Percentiles rank a stretch among this genome's conserved stretches.
These are phyloP conservation scores for Cyclotella kingstonii DNA, from an alignment of 108 stramenopile genomes.

Conservation along the genomic window DNA sequence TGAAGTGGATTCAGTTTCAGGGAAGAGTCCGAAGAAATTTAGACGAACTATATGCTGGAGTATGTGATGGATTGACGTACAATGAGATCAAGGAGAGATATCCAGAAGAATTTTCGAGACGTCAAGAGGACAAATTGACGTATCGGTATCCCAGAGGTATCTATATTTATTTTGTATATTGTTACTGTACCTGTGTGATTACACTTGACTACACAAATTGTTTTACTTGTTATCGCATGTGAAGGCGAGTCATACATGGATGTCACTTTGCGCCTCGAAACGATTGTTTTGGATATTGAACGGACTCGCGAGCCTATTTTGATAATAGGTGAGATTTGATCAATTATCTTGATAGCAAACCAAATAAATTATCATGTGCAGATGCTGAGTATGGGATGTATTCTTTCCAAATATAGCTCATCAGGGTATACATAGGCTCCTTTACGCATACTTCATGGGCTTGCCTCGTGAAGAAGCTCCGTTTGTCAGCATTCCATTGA, in stretches of 20 bases:
- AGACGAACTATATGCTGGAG: slow-evolving; percentile 94
- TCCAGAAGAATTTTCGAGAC: slow-evolving; percentile 92
- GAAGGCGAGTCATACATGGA: slow-evolving; percentile 99
- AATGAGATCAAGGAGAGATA: slow-evolving; percentile 92
- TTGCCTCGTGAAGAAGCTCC: slow-evolving; percentile 93
- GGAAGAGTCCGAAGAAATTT: slow-evolving; percentile 80
- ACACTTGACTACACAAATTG: no score
- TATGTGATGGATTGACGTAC: slow-evolving; percentile 95
- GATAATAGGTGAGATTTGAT: slow-evolving; percentile 71
- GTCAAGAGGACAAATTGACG: slow-evolving; percentile 92
- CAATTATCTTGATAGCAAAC: slow-evolving; percentile 6
- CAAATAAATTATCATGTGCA: not conserved
- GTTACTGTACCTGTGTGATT: no score
- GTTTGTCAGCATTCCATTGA: slow-evolving; percentile 95
- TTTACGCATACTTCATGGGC: slow-evolving; percentile 99
- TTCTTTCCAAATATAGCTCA: slow-evolving; percentile 42
- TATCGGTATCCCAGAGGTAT: slow-evolving; percentile 87
- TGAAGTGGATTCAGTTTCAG: slow-evolving; percentile 86
- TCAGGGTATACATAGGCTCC: slow-evolving; percentile 95
- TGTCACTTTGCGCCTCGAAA: slow-evolving; percentile 95
- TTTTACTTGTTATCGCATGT: no score
- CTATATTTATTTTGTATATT: not conserved
- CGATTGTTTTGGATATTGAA: slow-evolving; percentile 97
- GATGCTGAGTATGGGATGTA: no score
- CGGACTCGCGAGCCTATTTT: slow-evolving; percentile 94